Evolutionary conservation across 768 basidiomycete species (phyloP).

Genomic region (Lentinus tigrinus): DNA sequence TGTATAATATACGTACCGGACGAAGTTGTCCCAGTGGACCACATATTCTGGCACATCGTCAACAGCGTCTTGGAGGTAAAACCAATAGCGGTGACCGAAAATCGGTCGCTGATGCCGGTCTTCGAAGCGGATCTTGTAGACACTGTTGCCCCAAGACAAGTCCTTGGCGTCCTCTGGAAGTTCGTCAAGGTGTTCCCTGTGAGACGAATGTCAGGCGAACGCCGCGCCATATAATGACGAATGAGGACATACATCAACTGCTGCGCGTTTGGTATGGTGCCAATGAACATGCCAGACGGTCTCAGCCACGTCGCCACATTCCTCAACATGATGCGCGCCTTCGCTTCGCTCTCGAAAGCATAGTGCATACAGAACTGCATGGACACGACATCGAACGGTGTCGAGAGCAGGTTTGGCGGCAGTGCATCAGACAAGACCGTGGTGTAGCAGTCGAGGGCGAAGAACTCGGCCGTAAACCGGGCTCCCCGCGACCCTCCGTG

Average conservation of each 20-base stretch:
- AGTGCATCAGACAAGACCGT: slow-evolving; percentile 71
- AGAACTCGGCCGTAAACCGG: slow-evolving; percentile 78
- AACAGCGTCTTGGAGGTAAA: slow-evolving; percentile 92
- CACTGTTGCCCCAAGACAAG: slow-evolving; percentile 85
- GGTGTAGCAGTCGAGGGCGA: slow-evolving; percentile 85
- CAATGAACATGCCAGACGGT: slow-evolving; percentile 88
- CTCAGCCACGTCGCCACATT: slow-evolving; percentile 83
- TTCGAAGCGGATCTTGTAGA: slow-evolving; percentile 88
- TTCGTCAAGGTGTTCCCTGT: slow-evolving; percentile 68
- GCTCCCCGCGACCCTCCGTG: slow-evolving; percentile 50
- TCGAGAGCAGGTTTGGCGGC: slow-evolving; percentile 53
- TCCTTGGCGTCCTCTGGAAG: slow-evolving; percentile 65
- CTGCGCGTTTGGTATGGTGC: slow-evolving; percentile 93
- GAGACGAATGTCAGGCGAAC: not conserved
- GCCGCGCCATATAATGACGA: not conserved
- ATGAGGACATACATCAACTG: slow-evolving; percentile 66
- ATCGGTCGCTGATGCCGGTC: slow-evolving; percentile 56
- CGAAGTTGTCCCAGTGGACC: slow-evolving; percentile 94
- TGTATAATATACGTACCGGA: slow-evolving; percentile 50
- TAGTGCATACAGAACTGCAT: slow-evolving; percentile 99
- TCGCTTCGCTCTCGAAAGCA: slow-evolving; percentile 88
- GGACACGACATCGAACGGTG: slow-evolving; percentile 89
- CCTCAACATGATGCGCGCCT: slow-evolving; percentile 87
- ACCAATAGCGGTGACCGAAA: slow-evolving; percentile 93
- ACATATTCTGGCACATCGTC: slow-evolving; percentile 97